phyloP scores from a whole-genome alignment of 2,329 filamentous ascomycete genomes.

The Monilinia laxa region DNA sequence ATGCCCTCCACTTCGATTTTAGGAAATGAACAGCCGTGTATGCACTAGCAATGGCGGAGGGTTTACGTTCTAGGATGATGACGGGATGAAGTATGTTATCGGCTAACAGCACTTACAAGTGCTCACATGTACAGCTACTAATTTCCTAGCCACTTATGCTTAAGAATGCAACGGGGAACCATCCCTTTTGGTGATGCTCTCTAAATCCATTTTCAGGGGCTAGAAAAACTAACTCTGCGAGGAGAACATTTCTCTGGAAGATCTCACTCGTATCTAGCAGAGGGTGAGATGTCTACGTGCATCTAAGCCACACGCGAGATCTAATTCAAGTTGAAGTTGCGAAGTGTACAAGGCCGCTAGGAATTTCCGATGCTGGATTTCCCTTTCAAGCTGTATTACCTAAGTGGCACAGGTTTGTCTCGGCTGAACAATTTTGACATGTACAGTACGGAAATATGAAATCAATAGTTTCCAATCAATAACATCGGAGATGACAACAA shows the following conservation, averaged over 20 bases:
- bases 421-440: too few relatives aligned
- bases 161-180: slow-evolving; percentile 1
- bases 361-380: background rate
- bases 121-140: background rate
- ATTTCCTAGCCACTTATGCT: slow-evolving; percentile 13
- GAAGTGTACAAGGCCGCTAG: background rate
- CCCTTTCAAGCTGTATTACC: background rate
- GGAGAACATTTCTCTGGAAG: background rate
- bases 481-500: background rate
- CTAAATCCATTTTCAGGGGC: background rate
- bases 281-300: background rate
- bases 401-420: too few relatives aligned
- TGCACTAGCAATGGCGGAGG: background rate
- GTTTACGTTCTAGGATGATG: background rate
- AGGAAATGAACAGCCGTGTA: slow-evolving; percentile 2
- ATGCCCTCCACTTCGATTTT: background rate
- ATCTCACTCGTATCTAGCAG: background rate
- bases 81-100: background rate
- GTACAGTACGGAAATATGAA: too few relatives aligned
- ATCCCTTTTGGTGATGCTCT: slow-evolving; percentile 3
- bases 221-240: background rate
- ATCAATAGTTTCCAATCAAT: background rate
- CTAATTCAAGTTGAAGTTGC: background rate
- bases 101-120: background rate
- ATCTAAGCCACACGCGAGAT: background rate